Evolutionary conservation across 148 eudicot genomes (phyloP), one percentile per base, ranked within the genome.

Genomic region (Vaccinium myrtillus): DNA sequence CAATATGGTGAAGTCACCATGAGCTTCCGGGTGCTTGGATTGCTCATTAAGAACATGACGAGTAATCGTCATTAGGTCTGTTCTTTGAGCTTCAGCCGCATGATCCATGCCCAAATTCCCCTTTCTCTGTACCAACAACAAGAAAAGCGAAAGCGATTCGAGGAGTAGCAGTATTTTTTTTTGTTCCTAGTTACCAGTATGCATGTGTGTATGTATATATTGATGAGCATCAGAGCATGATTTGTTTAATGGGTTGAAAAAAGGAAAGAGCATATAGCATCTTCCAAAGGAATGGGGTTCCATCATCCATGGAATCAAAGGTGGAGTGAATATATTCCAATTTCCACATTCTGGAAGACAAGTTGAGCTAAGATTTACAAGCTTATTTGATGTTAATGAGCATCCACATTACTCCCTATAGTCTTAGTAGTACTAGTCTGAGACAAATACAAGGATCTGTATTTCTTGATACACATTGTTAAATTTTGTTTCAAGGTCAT

Each of bases 1-100:
- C 83, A 96, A 83, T 74, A 96, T 94, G 19, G 95, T 87, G 88
- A 94, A 96, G 75, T 96, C 99, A 1, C 99, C 99, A 21, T 95
- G 95, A 6, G 98, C 93, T 82, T 94, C 99, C 1, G 97, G 95
- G 80, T 88, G 76, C 89, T 93, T 96, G 0, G 94, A 84, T 81
- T 93, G 97, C 91, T 96, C 99, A 80, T 94, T 96, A 87, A 96
- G 85, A 90, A 94, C 99, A 77, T 83, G 88, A 7, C 99, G 87
- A 0, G 99, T 94, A 10, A 96, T 94, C 27, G 98, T 94, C 97
- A 94, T 96, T 88, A 96, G 86, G 82, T 96, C 99, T 36, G 99
- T 96, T 81, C 94, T 83, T 55, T 86, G 77, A 1, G 97, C 98
- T 80, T 94, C 99, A 15, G 97, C 94, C 8, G 89, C 93, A 84